Conservation (phyloP, 139 green algal genomes). For the Medakamo hakoo region DNA sequence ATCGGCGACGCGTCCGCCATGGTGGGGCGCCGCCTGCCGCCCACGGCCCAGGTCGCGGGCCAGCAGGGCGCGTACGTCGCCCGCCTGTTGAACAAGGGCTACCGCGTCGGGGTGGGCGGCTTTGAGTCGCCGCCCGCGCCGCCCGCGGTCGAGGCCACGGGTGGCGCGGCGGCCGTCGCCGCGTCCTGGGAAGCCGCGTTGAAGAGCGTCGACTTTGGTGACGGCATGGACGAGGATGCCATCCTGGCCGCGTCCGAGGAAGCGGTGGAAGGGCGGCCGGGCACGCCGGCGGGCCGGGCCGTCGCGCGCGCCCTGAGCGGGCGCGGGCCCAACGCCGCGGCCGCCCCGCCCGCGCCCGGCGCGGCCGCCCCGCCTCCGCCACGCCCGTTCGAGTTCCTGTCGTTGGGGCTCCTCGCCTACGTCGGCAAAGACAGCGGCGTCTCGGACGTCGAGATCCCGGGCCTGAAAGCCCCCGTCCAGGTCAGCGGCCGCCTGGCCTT, state of each 20-base stretch:
- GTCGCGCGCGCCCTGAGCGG: too few relatives aligned
- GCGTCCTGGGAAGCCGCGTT: too few relatives aligned
- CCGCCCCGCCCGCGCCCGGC: too few relatives aligned
- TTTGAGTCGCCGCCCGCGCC: conserved; percentile 11
- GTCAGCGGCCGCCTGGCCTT: conserved; percentile 31
- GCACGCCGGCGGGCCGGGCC: too few relatives aligned
- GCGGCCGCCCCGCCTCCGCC: too few relatives aligned
- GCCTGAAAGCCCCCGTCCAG: conserved; percentile 11
- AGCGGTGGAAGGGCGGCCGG: too few relatives aligned
- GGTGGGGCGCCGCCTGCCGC: conserved; percentile 21
- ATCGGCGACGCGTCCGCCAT: conserved; percentile 39
- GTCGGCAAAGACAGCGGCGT: conserved; percentile 31
- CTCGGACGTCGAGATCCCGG: conserved; percentile 16
- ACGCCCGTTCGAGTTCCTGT: conserved; percentile 42
- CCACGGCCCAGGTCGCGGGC: conserved; percentile 36
- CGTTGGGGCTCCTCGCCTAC: conserved; percentile 45
- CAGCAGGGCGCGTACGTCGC: conserved; percentile 40
- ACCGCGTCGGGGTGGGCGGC: conserved; percentile 19
- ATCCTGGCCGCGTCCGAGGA: too few relatives aligned
- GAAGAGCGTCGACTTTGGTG: too few relatives aligned
- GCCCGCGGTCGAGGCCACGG: too few relatives aligned
- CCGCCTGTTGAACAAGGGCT: conserved; percentile 33
- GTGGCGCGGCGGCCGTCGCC: too few relatives aligned
- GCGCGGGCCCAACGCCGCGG: too few relatives aligned
- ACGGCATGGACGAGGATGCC: too few relatives aligned